Percentiles rank a stretch among this genome's conserved stretches.
Conservation (phyloP, 495 filamentous ascomycete genomes). For the Daldinia grandis region DNA sequence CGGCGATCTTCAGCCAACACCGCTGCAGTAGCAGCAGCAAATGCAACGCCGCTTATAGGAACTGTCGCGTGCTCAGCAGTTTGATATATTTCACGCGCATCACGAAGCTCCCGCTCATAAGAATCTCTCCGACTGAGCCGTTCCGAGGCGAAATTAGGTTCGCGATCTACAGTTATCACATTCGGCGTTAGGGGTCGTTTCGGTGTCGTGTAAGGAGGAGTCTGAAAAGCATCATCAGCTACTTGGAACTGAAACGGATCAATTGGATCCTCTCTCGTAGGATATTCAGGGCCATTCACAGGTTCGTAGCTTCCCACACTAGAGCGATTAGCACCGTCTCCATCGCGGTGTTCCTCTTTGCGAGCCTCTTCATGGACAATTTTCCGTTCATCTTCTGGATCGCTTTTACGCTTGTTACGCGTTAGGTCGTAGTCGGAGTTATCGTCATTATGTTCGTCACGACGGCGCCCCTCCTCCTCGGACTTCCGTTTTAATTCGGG, state of each 20-base stretch:
- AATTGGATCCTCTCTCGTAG: slow-evolving; percentile 39
- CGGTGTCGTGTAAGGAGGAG: slow-evolving; percentile 49
- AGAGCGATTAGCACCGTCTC: slow-evolving; percentile 13
- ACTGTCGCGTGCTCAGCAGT: slow-evolving; percentile 50
- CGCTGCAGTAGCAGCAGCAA: slow-evolving; percentile 49
- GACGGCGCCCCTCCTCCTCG: slow-evolving; percentile 34
- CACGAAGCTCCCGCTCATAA: slow-evolving; percentile 51
- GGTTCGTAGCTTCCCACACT: slow-evolving; percentile 11
- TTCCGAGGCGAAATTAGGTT: slow-evolving; percentile 51
- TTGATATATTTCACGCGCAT: slow-evolving; percentile 46
- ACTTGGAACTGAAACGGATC: slow-evolving; percentile 64
- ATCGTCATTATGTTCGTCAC: slow-evolving; percentile 36
- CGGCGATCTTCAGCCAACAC: slow-evolving; percentile 45
- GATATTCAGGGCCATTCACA: slow-evolving; percentile 7
- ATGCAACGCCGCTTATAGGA: slow-evolving; percentile 47
- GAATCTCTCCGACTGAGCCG: slow-evolving; percentile 53
- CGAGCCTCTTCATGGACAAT: slow-evolving; percentile 17
- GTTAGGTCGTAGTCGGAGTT: slow-evolving; percentile 38
- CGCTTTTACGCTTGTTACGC: slow-evolving; percentile 18
- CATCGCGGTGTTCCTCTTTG: slow-evolving; percentile 2
- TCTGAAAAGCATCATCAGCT: slow-evolving; percentile 56
- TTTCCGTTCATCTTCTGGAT: slow-evolving; percentile 16
- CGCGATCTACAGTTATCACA: slow-evolving; percentile 57
- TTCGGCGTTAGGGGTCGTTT: slow-evolving; percentile 48
- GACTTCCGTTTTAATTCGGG: slow-evolving; percentile 33